These are phyloP conservation scores for Nakaseomyces kungkrabaensis DNA, from an alignment of 1,139 yeast genomes.

Conservation along the genomic window DNA sequence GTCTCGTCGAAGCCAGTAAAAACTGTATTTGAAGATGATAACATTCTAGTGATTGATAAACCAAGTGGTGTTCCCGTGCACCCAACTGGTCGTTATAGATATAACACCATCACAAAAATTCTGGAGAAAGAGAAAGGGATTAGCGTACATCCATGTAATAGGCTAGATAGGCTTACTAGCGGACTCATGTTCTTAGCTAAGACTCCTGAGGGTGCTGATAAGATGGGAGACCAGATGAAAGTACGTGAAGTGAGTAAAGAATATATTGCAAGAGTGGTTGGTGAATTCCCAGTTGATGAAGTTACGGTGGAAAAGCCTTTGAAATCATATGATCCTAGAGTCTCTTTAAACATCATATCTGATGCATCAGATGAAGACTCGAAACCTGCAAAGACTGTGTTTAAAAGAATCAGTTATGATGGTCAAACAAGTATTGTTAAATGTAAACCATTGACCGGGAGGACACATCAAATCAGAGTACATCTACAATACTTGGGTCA, in stretches of 20 bases:
- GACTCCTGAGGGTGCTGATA: slow-evolving; percentile 70
- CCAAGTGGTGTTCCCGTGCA: slow-evolving; percentile 96
- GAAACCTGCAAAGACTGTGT: slow-evolving; percentile 46
- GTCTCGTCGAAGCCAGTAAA: slow-evolving; percentile 63
- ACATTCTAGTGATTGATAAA: slow-evolving; percentile 77
- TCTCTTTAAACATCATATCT: slow-evolving; percentile 60
- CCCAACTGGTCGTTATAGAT: slow-evolving; percentile 89
- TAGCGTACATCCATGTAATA: slow-evolving; percentile 77
- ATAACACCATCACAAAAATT: slow-evolving; percentile 78
- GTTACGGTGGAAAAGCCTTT: slow-evolving; percentile 59
- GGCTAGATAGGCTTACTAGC: slow-evolving; percentile 84
- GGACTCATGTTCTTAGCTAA: slow-evolving; percentile 92
- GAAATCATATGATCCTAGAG: slow-evolving; percentile 63
- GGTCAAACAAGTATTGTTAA: slow-evolving; percentile 61
- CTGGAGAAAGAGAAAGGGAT: slow-evolving; percentile 57
- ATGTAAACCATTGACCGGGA: slow-evolving; percentile 80
- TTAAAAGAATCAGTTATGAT: slow-evolving; percentile 32
- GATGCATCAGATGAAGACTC: slow-evolving; percentile 43
- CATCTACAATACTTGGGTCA: slow-evolving; percentile 79
- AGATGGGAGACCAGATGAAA: slow-evolving; percentile 61
- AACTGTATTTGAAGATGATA: slow-evolving; percentile 71
- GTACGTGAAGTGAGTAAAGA: slow-evolving; percentile 71
- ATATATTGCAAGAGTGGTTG: slow-evolving; percentile 80
- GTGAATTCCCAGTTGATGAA: slow-evolving; percentile 59
- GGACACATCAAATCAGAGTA: slow-evolving; percentile 92